Evolutionary conservation across 306 rosid genomes (phyloP), one percentile per base, ranked within the genome.

Genomic region (Ceratonia siliqua): DNA sequence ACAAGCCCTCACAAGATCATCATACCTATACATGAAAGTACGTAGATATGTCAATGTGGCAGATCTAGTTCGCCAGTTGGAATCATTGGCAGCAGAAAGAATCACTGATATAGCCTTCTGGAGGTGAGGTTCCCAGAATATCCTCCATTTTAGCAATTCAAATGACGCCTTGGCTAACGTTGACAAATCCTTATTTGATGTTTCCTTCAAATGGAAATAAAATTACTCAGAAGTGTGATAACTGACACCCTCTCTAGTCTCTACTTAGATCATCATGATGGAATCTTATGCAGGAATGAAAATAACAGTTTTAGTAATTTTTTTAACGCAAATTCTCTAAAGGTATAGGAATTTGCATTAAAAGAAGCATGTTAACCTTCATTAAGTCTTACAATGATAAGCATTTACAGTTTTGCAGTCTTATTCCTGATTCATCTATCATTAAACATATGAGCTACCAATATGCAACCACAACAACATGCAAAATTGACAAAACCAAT

Each of bases 161-260:
- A 94, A 94, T 75, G 97, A 89, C 61, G 84, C 92, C 85, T 89
- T 92, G 59, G 98, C 99, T 87, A 94, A 84, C 53, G 90, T 85
- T 67, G 99, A 92, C 86, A 94, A 86, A 85, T 94, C 99, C 82
- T 94, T 94, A 82, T 88, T 90, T 63, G 99, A 94, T 66, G 99
- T 92, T 87, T 94, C 99, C 99, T 94, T 65, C 75, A 86, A 46
- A 81, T 82, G 72, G 38, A 74, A 72, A 68, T 0, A 79, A 78
- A 30, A 77, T 61, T 48, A 65, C 58, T 81, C 82, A 79, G 68
- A 84, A 75, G 28, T 36, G 25, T 74, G 71, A 54, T 68, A 71
- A 62, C 52, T 30, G 21, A 76, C 67, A 59, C 69, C 28, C 39
- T 50, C 48, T 12, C 35, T 38, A 61, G 32, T 57, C 53, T 8